A percentile compares a stretch with the other conserved stretches of the same genome.
These are phyloP conservation scores for Hypoxylon rickii DNA, from an alignment of 495 filamentous ascomycete species.

Conservation along the genomic window DNA sequence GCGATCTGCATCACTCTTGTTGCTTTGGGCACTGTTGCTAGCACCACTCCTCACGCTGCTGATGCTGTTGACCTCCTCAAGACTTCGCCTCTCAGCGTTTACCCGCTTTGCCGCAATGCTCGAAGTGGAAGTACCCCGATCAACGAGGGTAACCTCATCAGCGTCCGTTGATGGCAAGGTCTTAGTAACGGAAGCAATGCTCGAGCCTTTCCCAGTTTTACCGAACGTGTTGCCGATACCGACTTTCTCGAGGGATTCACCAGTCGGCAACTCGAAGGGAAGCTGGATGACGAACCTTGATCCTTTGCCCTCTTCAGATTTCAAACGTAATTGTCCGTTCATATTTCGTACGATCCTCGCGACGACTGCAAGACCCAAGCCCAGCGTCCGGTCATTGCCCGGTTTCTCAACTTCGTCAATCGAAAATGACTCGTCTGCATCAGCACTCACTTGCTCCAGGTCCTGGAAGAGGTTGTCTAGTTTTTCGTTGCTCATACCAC, in stretches of 20 bases:
- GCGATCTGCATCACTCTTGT: constrained; percentile 71
- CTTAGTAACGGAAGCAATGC: constrained; percentile 35
- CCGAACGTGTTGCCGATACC: constrained; percentile 8
- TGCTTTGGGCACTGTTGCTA: constrained; percentile 60
- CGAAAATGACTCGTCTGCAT: constrained; percentile 49
- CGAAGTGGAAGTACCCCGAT: constrained; percentile 41
- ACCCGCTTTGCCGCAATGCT: constrained; percentile 7
- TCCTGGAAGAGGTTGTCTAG: constrained; percentile 82
- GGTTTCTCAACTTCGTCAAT: constrained; percentile 36
- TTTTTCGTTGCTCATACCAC: constrained; percentile 73
- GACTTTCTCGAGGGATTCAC: constrained; percentile 41
- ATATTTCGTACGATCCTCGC: constrained; percentile 85
- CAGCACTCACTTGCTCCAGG: constrained; percentile 80
- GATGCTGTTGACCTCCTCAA: constrained; percentile 50
- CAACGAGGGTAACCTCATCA: constrained; percentile 64
- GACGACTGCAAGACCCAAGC: constrained; percentile 84
- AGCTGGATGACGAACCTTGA: constrained; percentile 79
- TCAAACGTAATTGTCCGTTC: constrained; percentile 86
- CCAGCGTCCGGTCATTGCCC: constrained; percentile 58
- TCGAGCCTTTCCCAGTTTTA: constrained; percentile 22
- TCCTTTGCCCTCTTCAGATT: constrained; percentile 84
- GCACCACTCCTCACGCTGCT: constrained; percentile 58
- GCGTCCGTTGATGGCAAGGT: constrained; percentile 41
- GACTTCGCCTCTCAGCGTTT: constrained; percentile 37
- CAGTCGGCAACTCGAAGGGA: constrained; percentile 65